A percentile compares a stretch with the other conserved stretches of the same genome.
Evolutionary conservation across 169 alveolate species (phyloP).

Genomic region (Plasmodium blacklocki): DNA sequence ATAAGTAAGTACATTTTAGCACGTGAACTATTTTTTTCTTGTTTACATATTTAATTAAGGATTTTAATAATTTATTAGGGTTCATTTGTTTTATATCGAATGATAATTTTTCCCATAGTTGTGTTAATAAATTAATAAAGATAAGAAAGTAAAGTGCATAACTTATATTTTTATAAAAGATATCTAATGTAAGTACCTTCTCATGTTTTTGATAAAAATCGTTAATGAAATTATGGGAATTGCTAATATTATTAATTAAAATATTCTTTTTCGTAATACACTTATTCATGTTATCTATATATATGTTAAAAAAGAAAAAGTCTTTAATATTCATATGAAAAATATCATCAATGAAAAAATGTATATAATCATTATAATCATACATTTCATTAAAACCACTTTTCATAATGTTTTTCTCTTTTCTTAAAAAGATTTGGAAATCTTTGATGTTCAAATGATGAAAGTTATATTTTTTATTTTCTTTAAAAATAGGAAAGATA

Average conservation of each 20-base stretch:
- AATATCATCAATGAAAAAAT: constrained; percentile 8
- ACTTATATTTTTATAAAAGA: constrained; percentile 26
- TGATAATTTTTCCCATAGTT: constrained; percentile 3
- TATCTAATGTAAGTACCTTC: constrained; percentile 19
- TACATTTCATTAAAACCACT: constrained; percentile 47
- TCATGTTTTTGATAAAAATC: constrained; percentile 48
- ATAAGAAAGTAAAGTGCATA: constrained; percentile 34
- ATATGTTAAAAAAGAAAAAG: constrained; percentile 33
- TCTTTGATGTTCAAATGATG: not conserved
- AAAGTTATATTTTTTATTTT: not conserved
- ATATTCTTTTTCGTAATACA: constrained; percentile 24
- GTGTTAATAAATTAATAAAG: constrained; percentile 28
- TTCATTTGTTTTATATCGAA: not conserved
- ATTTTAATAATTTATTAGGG: not conserved
- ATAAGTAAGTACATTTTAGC: not conserved
- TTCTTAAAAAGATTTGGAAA: constrained; percentile 34
- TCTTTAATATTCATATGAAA: constrained; percentile 14
- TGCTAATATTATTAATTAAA: constrained; percentile 30
- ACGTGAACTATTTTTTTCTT: not conserved
- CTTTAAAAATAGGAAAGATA: constrained; percentile 2
- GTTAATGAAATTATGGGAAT: constrained; percentile 22
- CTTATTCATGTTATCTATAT: constrained; percentile 35
- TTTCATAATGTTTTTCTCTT: constrained; percentile 26
- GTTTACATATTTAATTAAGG: constrained; percentile 4
- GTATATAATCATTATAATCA: constrained; percentile 43